phyloP scores from a whole-genome alignment of 208 protist genomes.

The Trypanosoma melophagium region DNA sequence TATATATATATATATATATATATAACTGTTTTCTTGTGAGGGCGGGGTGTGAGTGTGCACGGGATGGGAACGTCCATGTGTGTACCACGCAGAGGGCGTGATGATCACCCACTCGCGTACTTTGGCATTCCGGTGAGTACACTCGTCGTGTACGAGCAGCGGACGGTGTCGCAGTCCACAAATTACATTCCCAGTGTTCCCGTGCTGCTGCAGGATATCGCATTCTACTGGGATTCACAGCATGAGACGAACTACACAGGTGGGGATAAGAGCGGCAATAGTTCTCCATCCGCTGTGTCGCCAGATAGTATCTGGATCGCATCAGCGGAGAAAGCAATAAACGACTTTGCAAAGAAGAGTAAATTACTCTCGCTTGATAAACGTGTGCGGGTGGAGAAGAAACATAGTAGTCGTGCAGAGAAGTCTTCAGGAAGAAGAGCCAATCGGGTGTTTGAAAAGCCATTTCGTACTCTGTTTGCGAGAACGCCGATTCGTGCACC shows the following conservation, averaged over 20 bases:
- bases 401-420: neutral
- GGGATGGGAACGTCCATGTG: conserved; percentile 20
- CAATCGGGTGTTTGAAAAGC: conserved; percentile 24
- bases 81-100: conserved; percentile 7
- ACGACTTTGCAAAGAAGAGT: conserved; percentile 23
- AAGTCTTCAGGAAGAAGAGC: neutral
- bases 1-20: neutral
- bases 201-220: conserved; percentile 55
- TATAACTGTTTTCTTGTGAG: neutral
- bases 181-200: conserved; percentile 44
- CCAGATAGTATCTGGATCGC: conserved; percentile 24
- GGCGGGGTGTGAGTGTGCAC: neutral
- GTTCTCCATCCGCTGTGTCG: conserved; percentile 3
- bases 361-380: conserved; percentile 9
- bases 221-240: conserved; percentile 36
- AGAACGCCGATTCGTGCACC: conserved; percentile 4
- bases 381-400: neutral
- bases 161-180: conserved; percentile 25
- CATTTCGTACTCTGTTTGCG: conserved; percentile 11
- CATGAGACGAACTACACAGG: neutral
- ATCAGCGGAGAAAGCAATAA: conserved; percentile 20
- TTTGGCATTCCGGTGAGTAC: conserved; percentile 36
- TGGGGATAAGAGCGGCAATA: neutral
- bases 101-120: conserved; percentile 22
- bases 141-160: conserved; percentile 48